These are phyloP conservation scores for Suaeda aralocaspica DNA, from an alignment of 148 eudicot genomes.

Conservation along the genomic window DNA sequence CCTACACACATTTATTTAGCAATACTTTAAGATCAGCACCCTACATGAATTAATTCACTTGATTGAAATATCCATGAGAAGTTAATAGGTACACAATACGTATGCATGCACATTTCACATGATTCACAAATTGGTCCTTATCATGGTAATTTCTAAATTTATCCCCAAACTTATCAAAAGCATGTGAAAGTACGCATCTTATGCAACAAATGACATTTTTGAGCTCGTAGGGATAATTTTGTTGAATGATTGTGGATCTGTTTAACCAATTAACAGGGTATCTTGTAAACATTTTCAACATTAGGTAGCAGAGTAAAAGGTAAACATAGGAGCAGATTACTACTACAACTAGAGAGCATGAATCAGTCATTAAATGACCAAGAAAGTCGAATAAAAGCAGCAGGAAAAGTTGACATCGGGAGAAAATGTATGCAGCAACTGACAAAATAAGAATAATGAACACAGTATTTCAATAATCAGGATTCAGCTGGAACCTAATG, in stretches of 20 bases:
- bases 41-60: not conserved
- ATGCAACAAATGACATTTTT: not conserved
- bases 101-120: constrained; percentile 4
- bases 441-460: not conserved
- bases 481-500: too few species aligned
- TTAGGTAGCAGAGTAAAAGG: not conserved
- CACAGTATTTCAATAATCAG: too few species aligned
- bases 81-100: not conserved
- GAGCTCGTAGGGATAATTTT: not conserved
- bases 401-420: not conserved
- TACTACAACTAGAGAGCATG: not conserved
- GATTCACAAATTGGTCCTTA: not conserved
- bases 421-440: not conserved
- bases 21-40: too few species aligned
- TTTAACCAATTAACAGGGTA: not conserved
- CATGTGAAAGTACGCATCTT: not conserved
- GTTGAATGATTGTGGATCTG: not conserved
- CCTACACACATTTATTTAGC: constrained; percentile 18
- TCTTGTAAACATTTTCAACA: not conserved
- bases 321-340: not conserved
- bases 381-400: not conserved
- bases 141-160: not conserved
- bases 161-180: not conserved
- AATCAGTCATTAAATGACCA: too few species aligned
- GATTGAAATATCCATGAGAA: not conserved